phyloP scores from a whole-genome alignment of 352 stramenopile species.

The Phytophthora crassamura region DNA sequence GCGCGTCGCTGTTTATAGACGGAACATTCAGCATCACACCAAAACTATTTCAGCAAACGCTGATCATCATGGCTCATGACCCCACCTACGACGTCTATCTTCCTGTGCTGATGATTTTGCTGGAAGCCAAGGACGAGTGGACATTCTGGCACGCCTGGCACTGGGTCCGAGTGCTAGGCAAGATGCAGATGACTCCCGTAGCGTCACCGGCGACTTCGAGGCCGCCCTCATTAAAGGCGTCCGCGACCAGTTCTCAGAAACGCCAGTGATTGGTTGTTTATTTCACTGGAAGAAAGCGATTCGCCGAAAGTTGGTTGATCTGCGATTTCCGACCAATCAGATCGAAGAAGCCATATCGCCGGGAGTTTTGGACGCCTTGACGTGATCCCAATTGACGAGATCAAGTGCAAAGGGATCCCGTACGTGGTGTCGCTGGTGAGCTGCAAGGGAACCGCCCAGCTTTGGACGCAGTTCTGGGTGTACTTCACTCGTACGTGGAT shows the following conservation, averaged over 20 bases:
- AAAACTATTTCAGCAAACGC: no score
- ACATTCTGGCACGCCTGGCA: conserved; percentile 2
- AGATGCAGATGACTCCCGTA: conserved; percentile 15
- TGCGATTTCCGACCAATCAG: conserved; percentile 6
- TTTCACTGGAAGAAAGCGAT: background rate
- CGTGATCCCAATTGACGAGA: conserved; percentile 6
- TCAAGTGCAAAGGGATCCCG: conserved; percentile 1
- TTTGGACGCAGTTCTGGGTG: conserved; percentile 1
- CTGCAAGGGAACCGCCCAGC: background rate
- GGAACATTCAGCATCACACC: no score
- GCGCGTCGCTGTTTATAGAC: no score
- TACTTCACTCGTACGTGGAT: conserved; percentile 8
- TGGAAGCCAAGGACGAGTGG: conserved; percentile 16
- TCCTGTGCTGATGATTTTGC: background rate
- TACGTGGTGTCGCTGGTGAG: conserved; percentile 4
- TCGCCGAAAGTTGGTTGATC: background rate
- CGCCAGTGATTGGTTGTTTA: background rate
- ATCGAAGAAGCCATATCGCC: background rate
- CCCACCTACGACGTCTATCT: no score
- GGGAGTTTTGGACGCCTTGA: background rate
- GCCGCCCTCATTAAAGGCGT: background rate
- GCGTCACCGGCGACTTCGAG: conserved; percentile 10
- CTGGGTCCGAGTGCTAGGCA: conserved; percentile 5
- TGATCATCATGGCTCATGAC: no score
- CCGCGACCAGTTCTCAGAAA: background rate